A percentile compares a stretch with the other conserved stretches of the same genome.
These are phyloP conservation scores for Ophiostoma himal-ulmi DNA, from an alignment of 2,329 filamentous ascomycete genomes.

Conservation along the genomic window DNA sequence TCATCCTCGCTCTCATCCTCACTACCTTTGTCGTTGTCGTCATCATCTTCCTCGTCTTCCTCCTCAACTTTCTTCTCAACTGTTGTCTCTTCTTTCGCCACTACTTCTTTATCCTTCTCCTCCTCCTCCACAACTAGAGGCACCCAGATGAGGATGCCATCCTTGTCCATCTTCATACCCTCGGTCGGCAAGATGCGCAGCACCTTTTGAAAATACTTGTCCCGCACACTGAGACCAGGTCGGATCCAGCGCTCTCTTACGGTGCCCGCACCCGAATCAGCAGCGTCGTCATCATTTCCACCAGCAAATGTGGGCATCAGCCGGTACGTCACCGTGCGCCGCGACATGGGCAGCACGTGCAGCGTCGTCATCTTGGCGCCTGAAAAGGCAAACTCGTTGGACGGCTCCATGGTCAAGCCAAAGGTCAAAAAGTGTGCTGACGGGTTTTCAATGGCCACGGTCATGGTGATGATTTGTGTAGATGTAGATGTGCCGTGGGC, in stretches of 20 bases:
- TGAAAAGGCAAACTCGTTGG: constrained; percentile 86
- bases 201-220: constrained; percentile 90
- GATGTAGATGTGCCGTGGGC: constrained; percentile 34
- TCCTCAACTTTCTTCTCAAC: neutral
- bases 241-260: constrained; percentile 51
- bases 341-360: constrained; percentile 75
- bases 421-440: constrained; percentile 94
- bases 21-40: neutral
- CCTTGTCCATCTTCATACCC: constrained; percentile 65
- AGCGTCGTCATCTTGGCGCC: constrained; percentile 76
- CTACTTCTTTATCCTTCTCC: neutral
- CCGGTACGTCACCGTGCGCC: constrained; percentile 66
- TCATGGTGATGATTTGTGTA: constrained; percentile 33
- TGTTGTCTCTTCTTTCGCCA: neutral
- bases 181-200: constrained; percentile 75
- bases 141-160: constrained; percentile 59
- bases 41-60: neutral
- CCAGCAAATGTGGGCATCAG: constrained; percentile 63
- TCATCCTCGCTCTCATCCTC: neutral
- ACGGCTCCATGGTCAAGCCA: constrained; percentile 84
- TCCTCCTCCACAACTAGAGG: constrained; percentile 37
- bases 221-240: constrained; percentile 70
- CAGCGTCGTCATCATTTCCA: constrained; percentile 13
- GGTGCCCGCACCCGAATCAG: neutral
- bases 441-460: constrained; percentile 78